These are phyloP conservation scores for Circinella umbellata DNA, from an alignment of 371 early-diverging fungal genomes.

Conservation along the genomic window DNA sequence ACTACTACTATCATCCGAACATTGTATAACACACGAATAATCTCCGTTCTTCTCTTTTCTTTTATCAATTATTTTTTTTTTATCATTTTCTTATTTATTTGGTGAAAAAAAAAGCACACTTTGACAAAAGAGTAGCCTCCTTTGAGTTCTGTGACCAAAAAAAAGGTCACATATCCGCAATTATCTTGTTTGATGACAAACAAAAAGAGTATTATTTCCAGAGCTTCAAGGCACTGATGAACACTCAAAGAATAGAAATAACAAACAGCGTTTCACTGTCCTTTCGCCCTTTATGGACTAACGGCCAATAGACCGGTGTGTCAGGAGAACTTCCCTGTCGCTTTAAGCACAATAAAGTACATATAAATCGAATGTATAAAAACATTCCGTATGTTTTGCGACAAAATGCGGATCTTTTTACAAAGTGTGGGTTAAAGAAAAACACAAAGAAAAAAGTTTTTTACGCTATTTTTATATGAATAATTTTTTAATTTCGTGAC, in stretches of 20 bases:
- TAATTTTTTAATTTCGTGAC: not conserved
- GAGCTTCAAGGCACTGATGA: conserved; percentile 13
- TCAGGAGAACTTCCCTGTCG: conserved; percentile 24
- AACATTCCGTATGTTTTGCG: conserved; percentile 20
- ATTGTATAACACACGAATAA: too few relatives aligned
- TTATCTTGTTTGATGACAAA: conserved; percentile 18
- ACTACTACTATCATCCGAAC: too few relatives aligned
- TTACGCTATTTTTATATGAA: not conserved
- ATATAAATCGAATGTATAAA: not conserved
- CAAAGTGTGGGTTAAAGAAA: conserved; percentile 17
- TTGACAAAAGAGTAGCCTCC: conserved; percentile 20
- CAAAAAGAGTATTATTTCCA: not conserved
- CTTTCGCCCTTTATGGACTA: conserved; percentile 15
- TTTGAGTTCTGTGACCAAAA: conserved; percentile 19
- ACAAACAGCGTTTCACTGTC: conserved; percentile 13
- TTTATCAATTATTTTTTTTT: not conserved
- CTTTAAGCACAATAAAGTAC: conserved; percentile 1
- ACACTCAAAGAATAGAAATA: not conserved
- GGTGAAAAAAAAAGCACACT: conserved; percentile 6
- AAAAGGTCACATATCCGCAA: conserved; percentile 14
- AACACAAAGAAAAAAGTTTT: not conserved
- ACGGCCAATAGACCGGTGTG: conserved; percentile 19
- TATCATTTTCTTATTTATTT: conserved; percentile 15
- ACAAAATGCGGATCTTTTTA: conserved; percentile 21
- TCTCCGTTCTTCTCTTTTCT: too few relatives aligned